These are phyloP conservation scores for Raffaelea ambrosiae DNA, from an alignment of 2,329 filamentous ascomycete genomes.

Conservation along the genomic window DNA sequence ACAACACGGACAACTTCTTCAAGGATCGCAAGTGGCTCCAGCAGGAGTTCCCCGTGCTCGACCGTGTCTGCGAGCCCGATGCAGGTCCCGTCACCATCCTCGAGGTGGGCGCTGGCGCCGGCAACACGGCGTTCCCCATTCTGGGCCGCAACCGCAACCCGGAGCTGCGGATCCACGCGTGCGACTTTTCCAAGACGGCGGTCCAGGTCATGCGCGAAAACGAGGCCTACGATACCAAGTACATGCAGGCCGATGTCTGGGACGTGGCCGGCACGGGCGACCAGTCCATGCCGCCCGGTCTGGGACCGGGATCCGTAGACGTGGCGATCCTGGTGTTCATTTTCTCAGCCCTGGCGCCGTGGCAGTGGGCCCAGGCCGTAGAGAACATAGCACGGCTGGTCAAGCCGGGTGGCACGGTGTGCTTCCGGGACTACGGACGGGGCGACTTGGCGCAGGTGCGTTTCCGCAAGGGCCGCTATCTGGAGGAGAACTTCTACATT, in stretches of 20 bases:
- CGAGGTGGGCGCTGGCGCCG: slow-evolving; percentile 90
- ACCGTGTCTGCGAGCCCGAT: slow-evolving; percentile 60
- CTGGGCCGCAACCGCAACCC: slow-evolving; percentile 76
- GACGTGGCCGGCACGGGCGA: slow-evolving; percentile 56
- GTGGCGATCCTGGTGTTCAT: slow-evolving; percentile 94
- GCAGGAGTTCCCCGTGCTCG: slow-evolving; percentile 90
- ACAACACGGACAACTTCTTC: slow-evolving; percentile 96
- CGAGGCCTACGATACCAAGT: slow-evolving; percentile 58
- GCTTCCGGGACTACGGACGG: slow-evolving; percentile 94
- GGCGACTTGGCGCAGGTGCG: slow-evolving; percentile 93
- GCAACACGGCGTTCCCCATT: slow-evolving; percentile 93
- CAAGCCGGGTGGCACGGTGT: slow-evolving; percentile 85
- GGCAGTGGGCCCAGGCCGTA: slow-evolving; percentile 77
- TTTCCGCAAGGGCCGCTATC: slow-evolving; percentile 89
- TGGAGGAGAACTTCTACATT: slow-evolving; percentile 97
- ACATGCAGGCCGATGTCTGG: slow-evolving; percentile 90
- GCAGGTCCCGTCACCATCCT: slow-evolving; percentile 65
- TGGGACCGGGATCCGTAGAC: slow-evolving; percentile 75
- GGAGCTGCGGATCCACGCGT: slow-evolving; percentile 77
- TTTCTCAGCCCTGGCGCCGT: slow-evolving; percentile 81
- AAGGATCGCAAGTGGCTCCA: slow-evolving; percentile 96
- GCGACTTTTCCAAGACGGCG: slow-evolving; percentile 92
- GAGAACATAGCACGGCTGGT: slow-evolving; percentile 72
- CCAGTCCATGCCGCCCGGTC: slow-evolving; percentile 63
- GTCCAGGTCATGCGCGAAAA: slow-evolving; percentile 85